Conservation (phyloP, 108 stramenopile species). For the Fragilariopsis cylindrus region DNA sequence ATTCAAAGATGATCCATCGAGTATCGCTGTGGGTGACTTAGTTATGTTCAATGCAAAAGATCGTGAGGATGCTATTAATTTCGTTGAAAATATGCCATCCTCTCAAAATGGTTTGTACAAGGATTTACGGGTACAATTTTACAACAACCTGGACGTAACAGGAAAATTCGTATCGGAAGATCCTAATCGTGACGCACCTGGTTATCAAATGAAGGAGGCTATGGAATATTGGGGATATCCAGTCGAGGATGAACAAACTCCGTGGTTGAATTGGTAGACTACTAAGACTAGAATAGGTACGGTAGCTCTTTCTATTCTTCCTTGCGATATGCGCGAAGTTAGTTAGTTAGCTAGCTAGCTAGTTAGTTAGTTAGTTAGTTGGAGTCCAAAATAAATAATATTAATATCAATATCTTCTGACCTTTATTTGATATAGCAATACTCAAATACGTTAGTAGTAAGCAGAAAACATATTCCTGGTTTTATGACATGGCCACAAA, state of each 20-base stretch:
- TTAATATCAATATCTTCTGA: no score
- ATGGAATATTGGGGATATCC: slow-evolving; percentile 86
- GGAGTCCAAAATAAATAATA: no score
- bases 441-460: no score
- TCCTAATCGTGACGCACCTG: slow-evolving; percentile 50
- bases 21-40: slow-evolving; percentile 68
- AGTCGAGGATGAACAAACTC: slow-evolving; percentile 73
- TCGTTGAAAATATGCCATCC: slow-evolving; percentile 74
- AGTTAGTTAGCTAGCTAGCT: no score
- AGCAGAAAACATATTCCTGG: no score
- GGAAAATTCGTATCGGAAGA: slow-evolving; percentile 84
- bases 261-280: slow-evolving; percentile 78
- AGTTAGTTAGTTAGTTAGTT: no score
- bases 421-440: no score
- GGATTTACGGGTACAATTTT: slow-evolving; percentile 73
- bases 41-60: slow-evolving; percentile 80
- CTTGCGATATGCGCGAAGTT: no score
- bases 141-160: slow-evolving; percentile 77
- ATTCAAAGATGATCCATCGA: slow-evolving; percentile 68
- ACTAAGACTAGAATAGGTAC: no score
- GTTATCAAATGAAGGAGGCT: slow-evolving; percentile 80
- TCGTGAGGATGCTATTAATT: slow-evolving; percentile 75
- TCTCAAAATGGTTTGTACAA: slow-evolving; percentile 72
- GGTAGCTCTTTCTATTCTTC: no score
- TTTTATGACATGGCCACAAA: no score